Evolutionary conservation across 164 flowering plant genomes (phyloP).

Genomic region (Vitis amurensis): DNA sequence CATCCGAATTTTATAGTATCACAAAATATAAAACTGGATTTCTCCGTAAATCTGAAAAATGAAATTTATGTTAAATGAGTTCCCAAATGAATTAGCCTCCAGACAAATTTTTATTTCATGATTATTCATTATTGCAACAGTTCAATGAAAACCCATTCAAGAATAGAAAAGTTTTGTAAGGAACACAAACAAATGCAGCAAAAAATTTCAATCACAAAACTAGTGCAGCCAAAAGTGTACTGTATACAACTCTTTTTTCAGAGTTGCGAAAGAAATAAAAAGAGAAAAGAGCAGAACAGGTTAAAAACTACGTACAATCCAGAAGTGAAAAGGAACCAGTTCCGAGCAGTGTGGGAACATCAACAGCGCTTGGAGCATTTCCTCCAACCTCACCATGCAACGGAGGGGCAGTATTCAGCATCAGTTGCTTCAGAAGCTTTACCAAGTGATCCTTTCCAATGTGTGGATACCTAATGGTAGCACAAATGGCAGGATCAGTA

Average conservation of each 20-base stretch:
- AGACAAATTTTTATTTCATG: too few relatives aligned
- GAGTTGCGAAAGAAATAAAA: neutral
- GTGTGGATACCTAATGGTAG: constrained; percentile 69
- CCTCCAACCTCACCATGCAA: constrained; percentile 43
- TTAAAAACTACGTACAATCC: constrained; percentile 38
- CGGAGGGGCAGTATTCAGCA: constrained; percentile 45
- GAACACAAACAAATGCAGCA: too few relatives aligned
- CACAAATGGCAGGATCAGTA: constrained; percentile 6
- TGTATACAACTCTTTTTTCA: neutral
- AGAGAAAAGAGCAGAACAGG: neutral
- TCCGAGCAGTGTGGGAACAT: constrained; percentile 91
- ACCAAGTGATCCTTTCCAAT: constrained; percentile 85
- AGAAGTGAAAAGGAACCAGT: constrained; percentile 81
- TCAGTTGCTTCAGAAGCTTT: constrained; percentile 83
- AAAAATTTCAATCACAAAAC: too few relatives aligned
- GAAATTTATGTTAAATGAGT: too few relatives aligned
- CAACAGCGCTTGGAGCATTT: constrained; percentile 67
- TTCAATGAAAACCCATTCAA: too few relatives aligned
- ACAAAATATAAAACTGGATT: too few relatives aligned
- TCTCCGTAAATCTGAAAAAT: too few relatives aligned
- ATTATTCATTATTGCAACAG: too few relatives aligned
- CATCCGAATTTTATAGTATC: too few relatives aligned
- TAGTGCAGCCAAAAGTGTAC: too few relatives aligned
- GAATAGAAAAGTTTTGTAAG: too few relatives aligned
- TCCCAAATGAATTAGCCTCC: too few relatives aligned